Conservation (phyloP, 2,329 filamentous ascomycete genomes). For the Huntiella savannae region DNA sequence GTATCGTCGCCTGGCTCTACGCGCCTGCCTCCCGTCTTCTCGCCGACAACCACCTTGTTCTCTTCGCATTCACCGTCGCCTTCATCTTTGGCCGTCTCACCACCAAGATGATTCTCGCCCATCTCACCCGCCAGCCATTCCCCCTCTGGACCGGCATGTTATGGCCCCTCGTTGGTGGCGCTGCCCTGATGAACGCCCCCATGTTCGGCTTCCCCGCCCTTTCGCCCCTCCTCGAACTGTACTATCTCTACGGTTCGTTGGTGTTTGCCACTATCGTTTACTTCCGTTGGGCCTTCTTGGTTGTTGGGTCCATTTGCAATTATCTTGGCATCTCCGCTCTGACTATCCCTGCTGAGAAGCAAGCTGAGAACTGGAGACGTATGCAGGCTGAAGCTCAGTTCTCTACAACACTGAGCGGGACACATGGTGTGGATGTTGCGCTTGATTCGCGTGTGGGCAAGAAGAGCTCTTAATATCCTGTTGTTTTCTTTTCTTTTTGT, state of each 20-base stretch:
- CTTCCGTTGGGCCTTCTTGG: constrained; percentile 78
- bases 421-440: constrained; percentile 9
- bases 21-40: constrained; percentile 73
- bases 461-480: constrained; percentile 10
- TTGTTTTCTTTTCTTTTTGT: neutral
- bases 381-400: constrained; percentile 9
- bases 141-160: constrained; percentile 93
- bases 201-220: constrained; percentile 51
- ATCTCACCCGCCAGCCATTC: constrained; percentile 83
- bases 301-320: constrained; percentile 77
- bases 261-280: constrained; percentile 71
- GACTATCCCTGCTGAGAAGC: constrained; percentile 55
- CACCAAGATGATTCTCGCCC: constrained; percentile 95
- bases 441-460: constrained; percentile 10
- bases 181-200: constrained; percentile 65
- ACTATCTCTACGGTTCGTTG: constrained; percentile 73
- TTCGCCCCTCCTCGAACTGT: constrained; percentile 46
- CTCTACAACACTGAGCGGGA: constrained; percentile 11
- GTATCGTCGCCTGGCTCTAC: constrained; percentile 68
- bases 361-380: constrained; percentile 28
- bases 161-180: constrained; percentile 68
- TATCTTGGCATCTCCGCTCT: constrained; percentile 89
- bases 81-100: constrained; percentile 97
- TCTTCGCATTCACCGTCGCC: constrained; percentile 87
- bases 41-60: constrained; percentile 66